Conservation (phyloP, 331 rosid genomes). For the Rosa hybrid region DNA sequence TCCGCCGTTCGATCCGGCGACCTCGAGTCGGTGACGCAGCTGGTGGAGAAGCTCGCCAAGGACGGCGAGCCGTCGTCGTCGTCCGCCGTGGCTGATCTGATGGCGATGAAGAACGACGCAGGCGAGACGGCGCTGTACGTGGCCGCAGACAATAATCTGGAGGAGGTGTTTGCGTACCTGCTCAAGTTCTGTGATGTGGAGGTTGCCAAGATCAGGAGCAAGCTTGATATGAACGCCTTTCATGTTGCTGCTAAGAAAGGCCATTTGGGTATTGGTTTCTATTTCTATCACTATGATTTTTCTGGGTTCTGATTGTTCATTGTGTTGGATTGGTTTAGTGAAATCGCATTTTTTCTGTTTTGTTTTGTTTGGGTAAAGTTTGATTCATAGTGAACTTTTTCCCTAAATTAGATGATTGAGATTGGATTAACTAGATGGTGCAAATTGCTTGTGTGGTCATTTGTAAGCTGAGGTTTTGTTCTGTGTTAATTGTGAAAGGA, state of each 20-base stretch:
- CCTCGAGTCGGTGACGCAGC: slow-evolving; percentile 46
- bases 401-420: background rate
- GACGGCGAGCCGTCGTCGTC: slow-evolving; percentile 39
- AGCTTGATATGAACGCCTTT: slow-evolving; percentile 79
- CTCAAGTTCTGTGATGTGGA: slow-evolving; percentile 49
- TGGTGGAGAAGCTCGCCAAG: slow-evolving; percentile 48
- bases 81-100: slow-evolving; percentile 52
- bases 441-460: too few relatives aligned
- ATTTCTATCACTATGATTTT: background rate
- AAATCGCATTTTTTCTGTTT: background rate
- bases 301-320: background rate
- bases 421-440: background rate
- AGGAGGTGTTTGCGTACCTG: slow-evolving; percentile 62
- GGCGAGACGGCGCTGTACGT: slow-evolving; percentile 77
- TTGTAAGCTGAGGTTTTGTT: background rate
- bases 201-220: slow-evolving; percentile 73
- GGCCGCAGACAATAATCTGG: slow-evolving; percentile 65
- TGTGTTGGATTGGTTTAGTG: background rate
- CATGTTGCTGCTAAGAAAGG: slow-evolving; percentile 90
- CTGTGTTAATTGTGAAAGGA: background rate
- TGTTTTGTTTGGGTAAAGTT: background rate
- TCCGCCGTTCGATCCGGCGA: slow-evolving; percentile 80
- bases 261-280: slow-evolving; percentile 57
- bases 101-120: slow-evolving; percentile 79
- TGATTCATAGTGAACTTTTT: background rate